Evolutionary conservation across 352 stramenopile genomes (phyloP), one percentile per base, ranked within the genome.

Genomic region (Phytophthora rubi): DNA sequence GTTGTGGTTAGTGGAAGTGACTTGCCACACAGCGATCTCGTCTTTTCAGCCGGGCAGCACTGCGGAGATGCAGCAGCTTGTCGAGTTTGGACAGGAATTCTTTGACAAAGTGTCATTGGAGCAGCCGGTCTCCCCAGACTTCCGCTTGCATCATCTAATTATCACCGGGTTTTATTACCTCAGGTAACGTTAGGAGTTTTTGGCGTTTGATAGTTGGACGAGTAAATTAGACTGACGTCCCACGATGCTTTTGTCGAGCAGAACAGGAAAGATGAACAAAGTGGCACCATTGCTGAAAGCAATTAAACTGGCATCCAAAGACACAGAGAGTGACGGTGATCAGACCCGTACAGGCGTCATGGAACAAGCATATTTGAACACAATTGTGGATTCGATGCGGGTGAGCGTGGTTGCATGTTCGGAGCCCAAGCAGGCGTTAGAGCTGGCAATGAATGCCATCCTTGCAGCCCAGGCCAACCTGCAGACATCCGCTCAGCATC

Each of bases 1-100:
- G 86, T 64, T 88, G 26, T 94, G 86, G 86, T 59, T 94, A 7
- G 71, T 91, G 21, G 83, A 90, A 52, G 54, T 90, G 35, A 83
- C 80, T 6, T 91, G 75, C 45, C 86, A 92, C 26, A 77, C 79
- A 10, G 73, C 77, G 4, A 80, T 81, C 1, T 82, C 72, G n/a
- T 85, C 83, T 2, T 75, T 81, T 45, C 65, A 80, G 7, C 70
- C 75, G 23, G 48, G 57, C 26, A 62, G 30, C 3, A 62, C 53
- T 7, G 51, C 23, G 18, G 83, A 86, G n/a, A 73, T 75, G 21
- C 16, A 32, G 1, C 73, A 82, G 28, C 59, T 84, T 15, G 68
- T 92, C 26, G 55, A 74, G 12, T 82, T 87, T 63, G 79, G 76
- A 0, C 73, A 89, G 18, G 58, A 84, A 4, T 77, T 81, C n/a